Percentiles rank a stretch among this genome's conserved stretches.
Conservation (phyloP, 2,329 filamentous ascomycete species). For the Coniochaeta hoffmannii region DNA sequence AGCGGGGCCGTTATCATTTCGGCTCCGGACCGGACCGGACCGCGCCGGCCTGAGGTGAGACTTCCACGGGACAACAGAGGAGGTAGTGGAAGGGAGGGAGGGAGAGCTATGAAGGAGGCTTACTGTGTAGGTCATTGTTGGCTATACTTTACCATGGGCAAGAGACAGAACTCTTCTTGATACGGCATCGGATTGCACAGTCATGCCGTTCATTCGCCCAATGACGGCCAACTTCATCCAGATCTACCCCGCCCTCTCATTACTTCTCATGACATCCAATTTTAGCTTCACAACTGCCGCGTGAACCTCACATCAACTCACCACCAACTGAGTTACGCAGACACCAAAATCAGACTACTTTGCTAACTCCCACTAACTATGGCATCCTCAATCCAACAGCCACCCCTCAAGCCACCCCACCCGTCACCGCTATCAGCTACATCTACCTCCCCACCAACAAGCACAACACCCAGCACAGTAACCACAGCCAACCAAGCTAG, state of each 20-base stretch:
- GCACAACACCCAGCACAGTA: conserved; percentile 3
- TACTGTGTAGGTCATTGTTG: too few species aligned
- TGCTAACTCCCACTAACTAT: not conserved
- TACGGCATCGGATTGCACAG: too few species aligned
- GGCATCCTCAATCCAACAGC: conserved; percentile 7
- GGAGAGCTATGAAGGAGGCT: too few species aligned
- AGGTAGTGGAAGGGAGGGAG: too few species aligned
- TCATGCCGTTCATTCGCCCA: not conserved
- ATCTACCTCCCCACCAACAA: conserved; percentile 9
- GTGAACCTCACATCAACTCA: not conserved
- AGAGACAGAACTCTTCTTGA: too few species aligned
- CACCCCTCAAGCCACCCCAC: conserved; percentile 7
- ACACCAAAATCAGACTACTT: not conserved
- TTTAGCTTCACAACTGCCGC: not conserved
- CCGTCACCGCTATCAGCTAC: conserved; percentile 10
- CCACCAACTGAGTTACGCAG: not conserved
- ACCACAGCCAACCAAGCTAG: conserved; percentile 4
- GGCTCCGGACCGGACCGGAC: not conserved
- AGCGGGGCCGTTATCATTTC: not conserved
- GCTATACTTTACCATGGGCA: too few species aligned
- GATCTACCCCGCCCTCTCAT: not conserved
- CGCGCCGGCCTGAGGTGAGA: not conserved
- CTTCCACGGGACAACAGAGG: too few species aligned
- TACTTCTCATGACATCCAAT: not conserved
- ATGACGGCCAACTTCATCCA: not conserved